Base-by-base conservation (phyloP, 768 basidiomycete genomes). In the Cystobasidium ongulense region DNA sequence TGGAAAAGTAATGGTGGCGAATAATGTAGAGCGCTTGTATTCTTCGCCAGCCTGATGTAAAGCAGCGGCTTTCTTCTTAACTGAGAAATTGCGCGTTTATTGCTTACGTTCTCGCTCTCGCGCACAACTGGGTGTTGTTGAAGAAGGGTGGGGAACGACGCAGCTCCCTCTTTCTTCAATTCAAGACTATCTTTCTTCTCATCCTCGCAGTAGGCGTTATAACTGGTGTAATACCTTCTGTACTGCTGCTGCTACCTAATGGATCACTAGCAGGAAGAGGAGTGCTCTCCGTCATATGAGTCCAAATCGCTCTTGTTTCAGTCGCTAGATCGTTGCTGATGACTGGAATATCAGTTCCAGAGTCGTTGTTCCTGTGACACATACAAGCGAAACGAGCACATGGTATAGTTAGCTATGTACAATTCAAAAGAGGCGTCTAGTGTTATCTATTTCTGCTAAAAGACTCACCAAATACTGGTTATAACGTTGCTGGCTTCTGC, bases 361-460 rank as follows among this genome's bases (percentile, higher is more conserved):
- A 63, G 43, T 76, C 74, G 64, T 76, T 75, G 64, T 76, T 75
- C 76, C 76, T 76, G 27, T 17, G 59, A 4, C 38, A 17, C 21
- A 13, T 11, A 23, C 29, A 50, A 2, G 7, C 17, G 0, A 21
- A 0, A 0, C 21, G 17, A 72, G 36, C 8, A 27, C 0, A 5
- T 17, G 21, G 0, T 10, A 27, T n/a, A 23, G 41, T 27, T 15
- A 50, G 35, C 23, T 41, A 27, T 33, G 25, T 36, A 4, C 25
- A 25, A 29, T 1, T n/a, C n/a, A n/a, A n/a, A n/a, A n/a, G n/a
- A n/a, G n/a, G n/a, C n/a, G n/a, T n/a, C n/a, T n/a, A n/a, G n/a
- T n/a, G n/a, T n/a, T n/a, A n/a, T n/a, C n/a, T n/a, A n/a, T n/a
- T n/a, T n/a, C n/a, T n/a, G n/a, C n/a, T n/a, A n/a, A n/a, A 35